phyloP scores from a whole-genome alignment of 257 asterid genomes.

The Coffea canephora region DNA sequence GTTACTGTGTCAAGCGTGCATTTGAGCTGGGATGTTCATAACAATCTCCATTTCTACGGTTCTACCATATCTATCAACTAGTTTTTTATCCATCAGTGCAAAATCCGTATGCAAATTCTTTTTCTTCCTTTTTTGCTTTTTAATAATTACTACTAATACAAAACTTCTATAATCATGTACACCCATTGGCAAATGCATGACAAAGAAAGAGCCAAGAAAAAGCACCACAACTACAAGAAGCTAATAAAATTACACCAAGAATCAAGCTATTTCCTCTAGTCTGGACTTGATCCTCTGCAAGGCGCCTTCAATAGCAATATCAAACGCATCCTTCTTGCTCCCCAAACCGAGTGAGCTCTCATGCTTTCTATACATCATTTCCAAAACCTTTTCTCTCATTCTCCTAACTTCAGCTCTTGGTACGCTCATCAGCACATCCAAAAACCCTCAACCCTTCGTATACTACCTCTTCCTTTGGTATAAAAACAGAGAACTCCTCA shows the following conservation, averaged over 20 bases:
- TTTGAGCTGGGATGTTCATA: no score
- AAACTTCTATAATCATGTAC: neutral
- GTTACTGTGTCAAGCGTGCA: no score
- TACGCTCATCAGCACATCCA: constrained; percentile 66
- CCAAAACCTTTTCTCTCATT: constrained; percentile 72
- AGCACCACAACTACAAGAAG: neutral
- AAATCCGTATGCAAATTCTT: no score
- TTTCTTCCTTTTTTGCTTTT: no score
- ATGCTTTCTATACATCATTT: constrained; percentile 77
- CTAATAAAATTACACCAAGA: neutral
- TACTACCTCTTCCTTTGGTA: constrained; percentile 85
- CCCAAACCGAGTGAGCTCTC: constrained; percentile 77
- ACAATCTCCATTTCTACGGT: no score
- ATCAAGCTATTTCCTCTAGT: constrained; percentile 24
- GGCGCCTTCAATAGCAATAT: constrained; percentile 70
- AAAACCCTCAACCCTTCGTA: constrained; percentile 60
- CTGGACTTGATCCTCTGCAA: constrained; percentile 57
- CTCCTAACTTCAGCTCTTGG: constrained; percentile 62
- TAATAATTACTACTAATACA: no score
- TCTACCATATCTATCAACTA: no score
- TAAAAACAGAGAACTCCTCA: constrained; percentile 60
- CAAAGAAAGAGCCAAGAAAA: neutral
- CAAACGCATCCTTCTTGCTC: constrained; percentile 83
- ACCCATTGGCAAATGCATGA: neutral
- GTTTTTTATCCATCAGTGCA: no score